These are phyloP conservation scores for Talaromyces islandicus DNA, from an alignment of 2,329 filamentous ascomycete species.

Conservation along the genomic window DNA sequence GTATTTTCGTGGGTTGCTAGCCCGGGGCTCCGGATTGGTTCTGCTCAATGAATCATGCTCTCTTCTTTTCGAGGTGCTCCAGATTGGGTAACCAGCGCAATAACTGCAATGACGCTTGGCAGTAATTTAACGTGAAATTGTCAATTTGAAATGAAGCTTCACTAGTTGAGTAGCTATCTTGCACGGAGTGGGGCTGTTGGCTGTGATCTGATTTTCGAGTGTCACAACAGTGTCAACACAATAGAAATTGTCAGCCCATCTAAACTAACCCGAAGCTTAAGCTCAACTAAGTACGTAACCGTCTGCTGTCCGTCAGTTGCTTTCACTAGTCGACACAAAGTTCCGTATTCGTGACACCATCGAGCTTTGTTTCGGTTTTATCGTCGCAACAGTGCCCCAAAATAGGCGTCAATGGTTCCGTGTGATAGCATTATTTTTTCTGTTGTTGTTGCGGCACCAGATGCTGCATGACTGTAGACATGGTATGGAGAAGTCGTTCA, in stretches of 20 bases:
- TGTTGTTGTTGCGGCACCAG: not conserved
- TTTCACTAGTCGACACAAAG: not conserved
- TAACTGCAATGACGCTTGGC: not conserved
- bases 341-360: not conserved
- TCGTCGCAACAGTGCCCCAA: not conserved
- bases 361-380: not conserved
- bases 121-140: no score
- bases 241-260: not conserved
- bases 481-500: not conserved
- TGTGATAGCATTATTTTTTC: not conserved
- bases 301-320: not conserved
- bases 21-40: not conserved
- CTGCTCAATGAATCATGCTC: not conserved
- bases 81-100: not conserved
- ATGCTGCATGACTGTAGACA: not conserved
- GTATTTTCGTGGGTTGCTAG: not conserved
- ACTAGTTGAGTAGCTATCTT: not conserved
- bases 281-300: not conserved
- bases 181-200: not conserved
- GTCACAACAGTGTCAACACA: no score
- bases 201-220: not conserved
- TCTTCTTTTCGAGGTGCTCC: not conserved
- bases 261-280: not conserved
- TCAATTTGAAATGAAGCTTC: not conserved
- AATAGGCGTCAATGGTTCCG: not conserved